Evolutionary conservation across 2,329 filamentous ascomycete genomes (phyloP).

Genomic region (Colletotrichum echinochloae): DNA sequence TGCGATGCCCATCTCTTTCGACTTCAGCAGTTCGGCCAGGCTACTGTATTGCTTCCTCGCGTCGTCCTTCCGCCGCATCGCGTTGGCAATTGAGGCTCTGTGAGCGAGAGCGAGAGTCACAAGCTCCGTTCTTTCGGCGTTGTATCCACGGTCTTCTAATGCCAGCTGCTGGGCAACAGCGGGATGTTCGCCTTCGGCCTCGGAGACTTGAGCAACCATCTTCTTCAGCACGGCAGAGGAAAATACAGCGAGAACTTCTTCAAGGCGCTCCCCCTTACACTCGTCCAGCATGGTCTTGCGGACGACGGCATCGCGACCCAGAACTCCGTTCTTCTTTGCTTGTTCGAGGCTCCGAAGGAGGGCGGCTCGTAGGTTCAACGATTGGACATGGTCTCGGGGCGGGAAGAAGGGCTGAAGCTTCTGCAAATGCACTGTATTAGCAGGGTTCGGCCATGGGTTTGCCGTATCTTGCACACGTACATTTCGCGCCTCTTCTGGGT

Average conservation of each 20-base stretch:
- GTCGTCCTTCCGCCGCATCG: constrained; percentile 70
- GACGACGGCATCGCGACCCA: constrained; percentile 83
- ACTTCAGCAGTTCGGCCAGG: constrained; percentile 73
- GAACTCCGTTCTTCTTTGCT: constrained; percentile 85
- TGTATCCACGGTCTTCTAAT: constrained; percentile 69
- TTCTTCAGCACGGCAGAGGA: constrained; percentile 86
- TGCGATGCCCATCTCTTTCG: constrained; percentile 70
- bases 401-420: constrained; percentile 94
- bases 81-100: constrained; percentile 71
- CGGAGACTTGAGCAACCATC: constrained; percentile 60
- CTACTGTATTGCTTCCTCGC: constrained; percentile 69
- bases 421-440: constrained; percentile 54
- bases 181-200: constrained; percentile 54
- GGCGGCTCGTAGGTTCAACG: constrained; percentile 87
- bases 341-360: constrained; percentile 85
- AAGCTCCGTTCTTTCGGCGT: constrained; percentile 66
- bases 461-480: constrained; percentile 58
- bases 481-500: constrained; percentile 78
- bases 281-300: constrained; percentile 98
- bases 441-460: not conserved
- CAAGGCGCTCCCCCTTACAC: constrained; percentile 90
- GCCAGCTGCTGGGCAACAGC: constrained; percentile 67
- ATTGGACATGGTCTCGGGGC: constrained; percentile 89
- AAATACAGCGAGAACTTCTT: constrained; percentile 86
- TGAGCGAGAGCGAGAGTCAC: constrained; percentile 79